These are phyloP conservation scores for Ogataea polymorpha DNA, from an alignment of 805 yeast genomes.

Conservation along the genomic window DNA sequence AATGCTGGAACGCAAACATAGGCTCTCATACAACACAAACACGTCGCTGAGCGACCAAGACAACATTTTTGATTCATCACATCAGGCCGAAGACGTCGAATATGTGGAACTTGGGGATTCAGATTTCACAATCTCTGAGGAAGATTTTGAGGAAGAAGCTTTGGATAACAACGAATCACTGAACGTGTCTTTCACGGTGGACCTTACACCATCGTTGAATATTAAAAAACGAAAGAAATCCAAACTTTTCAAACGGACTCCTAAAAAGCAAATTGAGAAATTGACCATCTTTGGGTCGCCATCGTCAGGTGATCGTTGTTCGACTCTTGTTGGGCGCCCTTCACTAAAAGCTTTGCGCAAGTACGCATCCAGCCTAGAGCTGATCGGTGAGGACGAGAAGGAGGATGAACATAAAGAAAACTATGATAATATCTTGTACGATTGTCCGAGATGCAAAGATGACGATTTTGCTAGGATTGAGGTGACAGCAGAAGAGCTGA, in stretches of 20 bases:
- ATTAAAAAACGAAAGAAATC: conserved; percentile 27
- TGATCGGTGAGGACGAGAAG: conserved; percentile 20
- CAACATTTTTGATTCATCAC: conserved; percentile 20
- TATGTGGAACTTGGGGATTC: conserved; percentile 31
- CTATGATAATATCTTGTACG: neutral
- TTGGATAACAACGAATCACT: conserved; percentile 24
- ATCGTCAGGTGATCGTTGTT: conserved; percentile 2
- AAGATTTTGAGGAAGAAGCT: conserved; percentile 19
- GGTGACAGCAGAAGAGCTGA: conserved; percentile 24
- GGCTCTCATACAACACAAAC: conserved; percentile 20
- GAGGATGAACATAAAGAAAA: conserved; percentile 2
- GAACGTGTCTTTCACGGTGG: conserved; percentile 31
- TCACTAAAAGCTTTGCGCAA: conserved; percentile 21
- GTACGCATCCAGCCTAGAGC: conserved; percentile 21
- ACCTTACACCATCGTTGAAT: conserved; percentile 26
- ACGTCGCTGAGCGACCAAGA: conserved; percentile 18
- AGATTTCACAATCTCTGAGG: conserved; percentile 22
- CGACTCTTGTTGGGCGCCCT: conserved; percentile 6
- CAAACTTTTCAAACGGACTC: conserved; percentile 24
- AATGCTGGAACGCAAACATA: conserved; percentile 9
- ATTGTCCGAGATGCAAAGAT: neutral
- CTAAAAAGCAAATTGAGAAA: conserved; percentile 25
- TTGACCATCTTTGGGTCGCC: conserved; percentile 26
- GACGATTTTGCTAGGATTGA: conserved; percentile 11
- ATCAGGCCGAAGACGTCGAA: conserved; percentile 25